phyloP scores from a whole-genome alignment of 2,329 filamentous ascomycete species.

The Aurifilum marmelostoma region DNA sequence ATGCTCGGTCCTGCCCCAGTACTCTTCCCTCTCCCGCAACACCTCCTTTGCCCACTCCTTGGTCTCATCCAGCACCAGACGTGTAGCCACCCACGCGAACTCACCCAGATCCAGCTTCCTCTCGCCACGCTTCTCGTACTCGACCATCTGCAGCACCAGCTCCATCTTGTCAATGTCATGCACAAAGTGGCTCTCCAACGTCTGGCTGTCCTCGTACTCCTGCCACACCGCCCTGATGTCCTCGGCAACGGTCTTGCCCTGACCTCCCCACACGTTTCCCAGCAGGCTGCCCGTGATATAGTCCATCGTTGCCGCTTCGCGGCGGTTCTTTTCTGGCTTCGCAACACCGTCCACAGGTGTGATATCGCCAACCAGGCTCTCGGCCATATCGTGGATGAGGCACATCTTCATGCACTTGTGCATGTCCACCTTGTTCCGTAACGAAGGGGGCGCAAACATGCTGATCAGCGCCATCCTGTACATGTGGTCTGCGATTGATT shows the following conservation, averaged over 20 bases:
- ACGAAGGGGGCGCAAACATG: constrained; percentile 80
- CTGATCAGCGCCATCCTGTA: constrained; percentile 98
- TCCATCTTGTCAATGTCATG: constrained; percentile 99
- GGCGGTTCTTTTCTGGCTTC: constrained; percentile 86
- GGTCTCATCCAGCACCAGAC: constrained; percentile 76
- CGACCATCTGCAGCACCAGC: constrained; percentile 90
- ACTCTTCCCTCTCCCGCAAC: constrained; percentile 72
- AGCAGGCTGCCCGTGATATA: constrained; percentile 78
- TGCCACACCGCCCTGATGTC: constrained; percentile 85
- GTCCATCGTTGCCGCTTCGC: constrained; percentile 89
- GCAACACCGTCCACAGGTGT: constrained; percentile 85
- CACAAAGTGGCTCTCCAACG: constrained; percentile 83
- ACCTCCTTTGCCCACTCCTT: constrained; percentile 78
- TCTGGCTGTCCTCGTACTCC: constrained; percentile 90
- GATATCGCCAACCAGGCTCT: constrained; percentile 92
- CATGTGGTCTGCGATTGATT: constrained; percentile 98
- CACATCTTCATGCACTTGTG: constrained; percentile 92
- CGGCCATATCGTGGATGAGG: constrained; percentile 96
- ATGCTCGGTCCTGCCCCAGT: constrained; percentile 64
- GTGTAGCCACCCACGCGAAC: constrained; percentile 77
- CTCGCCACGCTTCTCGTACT: constrained; percentile 80
- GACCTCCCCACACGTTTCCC: constrained; percentile 73
- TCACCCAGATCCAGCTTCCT: constrained; percentile 77
- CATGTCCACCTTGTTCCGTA: constrained; percentile 74
- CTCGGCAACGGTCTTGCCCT: constrained; percentile 53